Percentiles rank a stretch among this genome's conserved stretches.
Evolutionary conservation across 129 eudicot genomes (phyloP).

Genomic region (Flaveria linearis): DNA sequence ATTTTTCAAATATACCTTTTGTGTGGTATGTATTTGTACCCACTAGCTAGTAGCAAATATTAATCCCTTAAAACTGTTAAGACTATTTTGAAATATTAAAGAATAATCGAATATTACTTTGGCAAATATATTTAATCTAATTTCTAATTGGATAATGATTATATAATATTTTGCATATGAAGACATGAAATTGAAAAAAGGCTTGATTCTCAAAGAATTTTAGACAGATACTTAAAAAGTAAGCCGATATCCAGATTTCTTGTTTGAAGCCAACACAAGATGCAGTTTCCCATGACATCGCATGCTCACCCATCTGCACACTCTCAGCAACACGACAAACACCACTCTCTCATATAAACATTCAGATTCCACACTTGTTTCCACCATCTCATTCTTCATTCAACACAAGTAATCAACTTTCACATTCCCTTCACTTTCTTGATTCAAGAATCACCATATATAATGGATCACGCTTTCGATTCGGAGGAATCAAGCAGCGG

Average conservation of each 20-base stretch:
- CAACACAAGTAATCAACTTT: not conserved
- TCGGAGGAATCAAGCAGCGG: constrained; percentile 62
- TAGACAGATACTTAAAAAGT: not conserved
- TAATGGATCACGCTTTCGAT: constrained; percentile 45
- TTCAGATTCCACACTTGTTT: constrained; percentile 42
- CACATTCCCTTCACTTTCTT: constrained; percentile 17
- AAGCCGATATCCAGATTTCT: constrained; percentile 6
- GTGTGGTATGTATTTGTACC: no score
- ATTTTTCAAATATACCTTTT: no score
- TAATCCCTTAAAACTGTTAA: no score
- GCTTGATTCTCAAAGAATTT: not conserved
- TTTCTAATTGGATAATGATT: not conserved
- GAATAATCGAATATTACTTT: no score
- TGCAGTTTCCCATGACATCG: constrained; percentile 49
- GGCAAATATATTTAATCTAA: not conserved
- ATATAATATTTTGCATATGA: not conserved
- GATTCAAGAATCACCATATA: constrained; percentile 15
- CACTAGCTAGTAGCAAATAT: no score
- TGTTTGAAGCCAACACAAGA: constrained; percentile 41
- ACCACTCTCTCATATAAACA: constrained; percentile 41
- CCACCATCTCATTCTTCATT: constrained; percentile 12
- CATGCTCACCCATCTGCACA: constrained; percentile 36
- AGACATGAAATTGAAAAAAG: not conserved
- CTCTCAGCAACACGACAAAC: constrained; percentile 50
- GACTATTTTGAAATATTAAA: no score